Base-by-base conservation (phyloP, 1,139 yeast genomes). In the Hyphopichia burtonii region DNA sequence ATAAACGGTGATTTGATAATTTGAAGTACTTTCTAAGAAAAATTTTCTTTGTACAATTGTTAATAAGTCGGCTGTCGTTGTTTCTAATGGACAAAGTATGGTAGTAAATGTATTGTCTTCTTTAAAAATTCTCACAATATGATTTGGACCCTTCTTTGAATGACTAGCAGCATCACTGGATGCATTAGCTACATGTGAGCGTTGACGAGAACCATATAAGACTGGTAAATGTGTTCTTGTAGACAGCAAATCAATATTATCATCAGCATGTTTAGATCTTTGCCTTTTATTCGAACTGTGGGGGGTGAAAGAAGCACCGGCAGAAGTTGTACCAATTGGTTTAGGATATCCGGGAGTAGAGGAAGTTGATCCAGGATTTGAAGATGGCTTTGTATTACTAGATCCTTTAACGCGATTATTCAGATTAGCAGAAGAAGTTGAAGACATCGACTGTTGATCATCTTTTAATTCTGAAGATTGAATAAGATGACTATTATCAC, bases 41-140 rank as follows among this genome's bases (percentile, higher is more conserved):
- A 90, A 86, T 68, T 93, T 86, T 57, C 83, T 77, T 55, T 86
- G 85, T 37, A 86, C 74, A 49, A 78, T 76, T 34, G 78, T 75
- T 41, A 91, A 69, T 43, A 93, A 68, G 41, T 89, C 96, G 5
- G 82, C 74, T 0, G 91, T 89, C 0, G 95, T 81, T 2, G 91
- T 85, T 44, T 85, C 88, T 38, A 83, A 65, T 0, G 95, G 80
- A 54, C 89, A 83, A 22, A 87, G 75, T 6, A 88, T 71, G 0
- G 96, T 88, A 1, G 93, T 83, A 57, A 88, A 88, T 0, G 95
- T 86, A 50, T 86, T 87, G 56, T 88, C 95, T 42, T 81, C 86
- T 44, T 85, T 78, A 61, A 85, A 87, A 2, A 88, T 82, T 48
- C 95, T 78, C 34, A 88, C 71, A 45, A 80, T 78, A 56, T 75